phyloP scores from a whole-genome alignment of 1,139 yeast genomes.

The Candida pseudoviswanathii region DNA sequence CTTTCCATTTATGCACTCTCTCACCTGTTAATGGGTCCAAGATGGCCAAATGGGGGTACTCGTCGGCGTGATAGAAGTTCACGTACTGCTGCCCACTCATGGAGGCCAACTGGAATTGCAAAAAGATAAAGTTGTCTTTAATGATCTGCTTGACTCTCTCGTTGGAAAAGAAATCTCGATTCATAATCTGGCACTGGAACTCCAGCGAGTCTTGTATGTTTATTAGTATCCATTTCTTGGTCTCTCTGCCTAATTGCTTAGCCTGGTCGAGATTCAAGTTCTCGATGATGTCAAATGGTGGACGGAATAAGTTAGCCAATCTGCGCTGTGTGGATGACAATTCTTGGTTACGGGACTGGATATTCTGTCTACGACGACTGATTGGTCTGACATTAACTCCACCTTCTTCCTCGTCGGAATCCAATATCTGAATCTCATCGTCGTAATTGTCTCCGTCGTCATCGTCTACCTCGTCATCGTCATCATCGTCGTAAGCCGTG shows the following conservation, averaged over 20 bases:
- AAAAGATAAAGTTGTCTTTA: conserved; percentile 68
- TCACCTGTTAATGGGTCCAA: conserved; percentile 96
- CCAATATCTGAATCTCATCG: conserved; percentile 24
- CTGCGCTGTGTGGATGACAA: conserved; percentile 67
- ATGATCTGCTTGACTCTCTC: conserved; percentile 64
- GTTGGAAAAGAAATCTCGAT: conserved; percentile 92
- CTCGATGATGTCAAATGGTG: conserved; percentile 88
- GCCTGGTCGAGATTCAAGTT: conserved; percentile 72
- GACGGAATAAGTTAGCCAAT: conserved; percentile 80
- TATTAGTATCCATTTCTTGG: conserved; percentile 79
- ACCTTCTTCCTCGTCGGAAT: conserved; percentile 4
- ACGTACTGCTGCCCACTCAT: conserved; percentile 70
- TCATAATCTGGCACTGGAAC: conserved; percentile 85
- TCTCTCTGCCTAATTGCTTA: conserved; percentile 60
- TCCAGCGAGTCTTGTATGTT: conserved; percentile 86
- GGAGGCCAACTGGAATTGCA: conserved; percentile 80
- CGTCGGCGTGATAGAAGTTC: conserved; percentile 67
- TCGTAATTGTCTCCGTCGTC: conserved; percentile 31
- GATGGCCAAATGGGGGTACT: conserved; percentile 86
- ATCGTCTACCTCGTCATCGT: conserved; percentile 33
- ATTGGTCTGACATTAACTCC: conserved; percentile 14
- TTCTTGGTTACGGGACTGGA: conserved; percentile 31
- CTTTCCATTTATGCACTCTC: conserved; percentile 70
- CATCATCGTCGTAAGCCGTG: conserved; percentile 2
- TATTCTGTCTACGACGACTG: conserved; percentile 33